phyloP scores from a whole-genome alignment of 2,329 filamentous ascomycete species.

The Curvularia spicifera region DNA sequence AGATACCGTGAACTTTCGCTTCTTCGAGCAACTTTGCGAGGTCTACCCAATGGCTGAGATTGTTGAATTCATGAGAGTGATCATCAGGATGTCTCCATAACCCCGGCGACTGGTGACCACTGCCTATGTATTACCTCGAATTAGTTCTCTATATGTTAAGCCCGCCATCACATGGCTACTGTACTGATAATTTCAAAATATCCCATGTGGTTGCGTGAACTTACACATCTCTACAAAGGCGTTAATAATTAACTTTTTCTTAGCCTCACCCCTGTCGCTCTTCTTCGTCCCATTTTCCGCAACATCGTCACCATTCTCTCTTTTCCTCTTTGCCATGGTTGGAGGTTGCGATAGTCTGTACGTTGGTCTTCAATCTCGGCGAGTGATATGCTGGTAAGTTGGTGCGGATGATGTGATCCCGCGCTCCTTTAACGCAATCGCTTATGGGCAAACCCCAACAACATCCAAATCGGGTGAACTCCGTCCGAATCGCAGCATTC shows the following conservation, averaged over 20 bases:
- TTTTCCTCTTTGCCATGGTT: constrained; percentile 22
- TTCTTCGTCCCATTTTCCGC: constrained; percentile 21
- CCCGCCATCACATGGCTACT: background rate
- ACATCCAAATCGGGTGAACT: constrained; percentile 5
- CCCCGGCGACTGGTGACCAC: constrained; percentile 56
- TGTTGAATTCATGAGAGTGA: constrained; percentile 63
- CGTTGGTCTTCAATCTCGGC: background rate
- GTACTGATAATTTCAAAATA: background rate
- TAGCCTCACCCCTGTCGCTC: constrained; percentile 26
- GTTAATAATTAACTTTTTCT: constrained; percentile 52
- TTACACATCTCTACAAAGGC: constrained; percentile 53
- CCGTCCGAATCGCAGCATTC: constrained; percentile 1
- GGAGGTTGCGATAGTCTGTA: background rate
- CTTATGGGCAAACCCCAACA: constrained; percentile 23
- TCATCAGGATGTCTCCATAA: constrained; percentile 71
- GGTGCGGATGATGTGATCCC: constrained; percentile 40
- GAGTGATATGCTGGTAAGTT: background rate
- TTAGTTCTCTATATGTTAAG: background rate
- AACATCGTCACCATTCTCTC: constrained; percentile 19
- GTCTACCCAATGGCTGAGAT: constrained; percentile 47
- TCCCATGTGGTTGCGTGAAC: background rate
- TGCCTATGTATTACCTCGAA: constrained; percentile 23
- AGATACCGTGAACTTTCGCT: constrained; percentile 51
- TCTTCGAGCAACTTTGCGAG: constrained; percentile 49
- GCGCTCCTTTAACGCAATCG: constrained; percentile 37